These are phyloP conservation scores for Quercus aquifolioides DNA, from an alignment of 306 rosid genomes.

Conservation along the genomic window DNA sequence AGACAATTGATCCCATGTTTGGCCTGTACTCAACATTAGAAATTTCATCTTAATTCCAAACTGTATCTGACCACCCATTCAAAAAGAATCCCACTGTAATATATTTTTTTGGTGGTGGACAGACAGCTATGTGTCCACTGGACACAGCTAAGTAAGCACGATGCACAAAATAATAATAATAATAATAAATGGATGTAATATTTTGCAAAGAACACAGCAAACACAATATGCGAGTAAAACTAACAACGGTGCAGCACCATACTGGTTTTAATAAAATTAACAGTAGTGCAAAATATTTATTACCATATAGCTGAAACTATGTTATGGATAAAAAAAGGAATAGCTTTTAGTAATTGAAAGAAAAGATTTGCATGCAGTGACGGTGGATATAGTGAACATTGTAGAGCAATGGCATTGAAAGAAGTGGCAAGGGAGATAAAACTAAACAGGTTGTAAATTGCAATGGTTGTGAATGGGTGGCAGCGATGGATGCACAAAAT, in stretches of 20 bases:
- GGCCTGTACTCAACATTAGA: constrained; percentile 62
- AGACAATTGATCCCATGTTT: constrained; percentile 77
- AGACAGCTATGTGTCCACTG: constrained; percentile 4
- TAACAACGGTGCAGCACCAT: background rate
- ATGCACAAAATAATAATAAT: background rate
- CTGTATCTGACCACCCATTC: background rate
- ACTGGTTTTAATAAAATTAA: background rate
- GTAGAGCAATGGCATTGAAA: too few species aligned
- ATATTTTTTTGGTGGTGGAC: constrained; percentile 2
- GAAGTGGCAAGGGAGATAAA: too few species aligned
- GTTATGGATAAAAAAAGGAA: background rate
- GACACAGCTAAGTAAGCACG: background rate
- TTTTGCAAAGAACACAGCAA: constrained; percentile 1
- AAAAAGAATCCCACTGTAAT: background rate
- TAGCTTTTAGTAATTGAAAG: background rate
- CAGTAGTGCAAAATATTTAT: background rate
- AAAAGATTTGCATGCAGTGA: background rate
- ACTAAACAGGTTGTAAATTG: too few species aligned
- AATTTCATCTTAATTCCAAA: constrained; percentile 6
- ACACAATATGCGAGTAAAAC: background rate
- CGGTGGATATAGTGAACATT: too few species aligned
- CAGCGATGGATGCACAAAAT: too few species aligned
- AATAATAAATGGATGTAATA: background rate
- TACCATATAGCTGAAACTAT: background rate
- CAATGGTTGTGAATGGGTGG: too few species aligned